These are phyloP conservation scores for Leptosphaerulina australis DNA, from an alignment of 2,329 filamentous ascomycete genomes.

Conservation along the genomic window DNA sequence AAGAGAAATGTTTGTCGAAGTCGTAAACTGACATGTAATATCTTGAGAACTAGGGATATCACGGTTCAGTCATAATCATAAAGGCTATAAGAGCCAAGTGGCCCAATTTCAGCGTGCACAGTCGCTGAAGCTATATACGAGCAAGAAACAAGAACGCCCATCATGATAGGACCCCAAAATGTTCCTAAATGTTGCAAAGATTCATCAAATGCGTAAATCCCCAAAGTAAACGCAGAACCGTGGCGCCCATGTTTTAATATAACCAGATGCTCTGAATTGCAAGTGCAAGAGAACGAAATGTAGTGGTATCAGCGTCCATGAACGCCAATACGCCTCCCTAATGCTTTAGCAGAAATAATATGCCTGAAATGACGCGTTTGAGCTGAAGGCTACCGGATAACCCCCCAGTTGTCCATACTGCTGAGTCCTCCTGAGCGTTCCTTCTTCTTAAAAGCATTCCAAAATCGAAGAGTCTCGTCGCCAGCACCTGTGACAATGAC, in stretches of 20 bases:
- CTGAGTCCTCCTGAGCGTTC: conserved; percentile 66
- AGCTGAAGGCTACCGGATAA: conserved; percentile 67
- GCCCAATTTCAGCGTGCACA: not conserved
- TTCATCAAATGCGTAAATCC: conserved; percentile 9
- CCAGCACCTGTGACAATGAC: conserved; percentile 95
- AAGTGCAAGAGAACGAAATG: conserved; percentile 15
- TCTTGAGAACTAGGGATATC: not conserved
- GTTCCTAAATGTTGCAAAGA: conserved; percentile 8
- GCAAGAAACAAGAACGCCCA: conserved; percentile 6
- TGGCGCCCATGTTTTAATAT: conserved; percentile 10
- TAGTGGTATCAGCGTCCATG: conserved; percentile 18
- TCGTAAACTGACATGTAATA: not conserved
- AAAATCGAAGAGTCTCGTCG: conserved; percentile 94
- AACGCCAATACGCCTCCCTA: conserved; percentile 14
- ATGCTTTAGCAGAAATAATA: conserved; percentile 12
- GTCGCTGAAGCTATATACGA: conserved; percentile 2
- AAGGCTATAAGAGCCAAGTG: not conserved
- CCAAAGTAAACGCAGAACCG: conserved; percentile 2
- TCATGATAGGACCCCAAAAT: conserved; percentile 2
- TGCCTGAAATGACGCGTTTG: not conserved
- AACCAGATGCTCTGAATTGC: conserved; percentile 13
- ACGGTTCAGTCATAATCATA: conserved; percentile 21
- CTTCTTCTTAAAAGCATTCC: conserved; percentile 91
- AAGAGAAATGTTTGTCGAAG: too few species aligned
- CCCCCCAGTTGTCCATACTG: conserved; percentile 75